Percentiles rank a stretch among this genome's conserved stretches.
Evolutionary conservation across 306 rosid genomes (phyloP).

Genomic region (Vigna unguiculata): DNA sequence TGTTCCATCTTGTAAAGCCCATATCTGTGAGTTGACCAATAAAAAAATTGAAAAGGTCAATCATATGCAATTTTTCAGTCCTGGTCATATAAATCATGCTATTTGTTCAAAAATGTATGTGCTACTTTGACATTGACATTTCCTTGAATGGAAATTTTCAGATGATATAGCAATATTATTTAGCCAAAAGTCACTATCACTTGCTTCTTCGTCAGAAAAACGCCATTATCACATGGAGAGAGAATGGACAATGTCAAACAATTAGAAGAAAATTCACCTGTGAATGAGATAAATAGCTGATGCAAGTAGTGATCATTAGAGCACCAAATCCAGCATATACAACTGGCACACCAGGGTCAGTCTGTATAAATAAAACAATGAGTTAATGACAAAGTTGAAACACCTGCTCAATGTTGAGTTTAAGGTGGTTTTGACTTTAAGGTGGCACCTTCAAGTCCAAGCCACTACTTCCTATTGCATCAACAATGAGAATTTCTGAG

Average conservation of each 20-base stretch:
- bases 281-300: constrained; percentile 92
- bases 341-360: constrained; percentile 93
- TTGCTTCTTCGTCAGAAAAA: too few relatives aligned
- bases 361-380: constrained; percentile 56
- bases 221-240: background rate
- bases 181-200: constrained; percentile 23
- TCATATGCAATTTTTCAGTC: constrained; percentile 15
- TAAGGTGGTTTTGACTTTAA: constrained; percentile 32
- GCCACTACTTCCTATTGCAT: constrained; percentile 96
- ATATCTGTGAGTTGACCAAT: constrained; percentile 66
- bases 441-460: constrained; percentile 81
- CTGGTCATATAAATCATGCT: constrained; percentile 8
- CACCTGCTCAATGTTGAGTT: constrained; percentile 26
- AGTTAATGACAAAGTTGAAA: constrained; percentile 28
- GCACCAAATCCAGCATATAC: constrained; percentile 99
- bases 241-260: constrained; percentile 16
- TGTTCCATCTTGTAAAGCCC: constrained; percentile 97
- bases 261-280: constrained; percentile 59
- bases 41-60: constrained; percentile 27
- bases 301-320: constrained; percentile 95
- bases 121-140: constrained; percentile 7
- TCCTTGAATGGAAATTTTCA: constrained; percentile 27
- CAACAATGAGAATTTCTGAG: constrained; percentile 69
- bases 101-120: background rate
- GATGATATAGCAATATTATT: constrained; percentile 24